Percentiles rank a stretch among this genome's conserved stretches.
phyloP scores from a whole-genome alignment of 371 early-diverging fungal genomes.

The Zopfochytrium polystomum region DNA sequence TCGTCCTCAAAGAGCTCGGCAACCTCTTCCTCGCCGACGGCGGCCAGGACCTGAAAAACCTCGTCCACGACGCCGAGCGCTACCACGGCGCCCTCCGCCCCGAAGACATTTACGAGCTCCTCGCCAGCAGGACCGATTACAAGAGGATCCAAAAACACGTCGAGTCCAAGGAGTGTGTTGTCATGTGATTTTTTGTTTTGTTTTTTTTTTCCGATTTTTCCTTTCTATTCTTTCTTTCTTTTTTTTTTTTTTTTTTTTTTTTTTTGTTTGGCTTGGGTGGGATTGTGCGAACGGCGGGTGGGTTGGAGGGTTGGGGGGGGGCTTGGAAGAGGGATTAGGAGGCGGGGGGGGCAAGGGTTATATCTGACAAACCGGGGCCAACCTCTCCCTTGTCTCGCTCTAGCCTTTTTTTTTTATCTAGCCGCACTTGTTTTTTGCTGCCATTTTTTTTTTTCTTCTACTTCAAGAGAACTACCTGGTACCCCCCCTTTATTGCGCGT shows the following conservation, averaged over 20 bases:
- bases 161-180: constrained; percentile 65
- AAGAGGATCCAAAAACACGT: constrained; percentile 77
- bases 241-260: not conserved
- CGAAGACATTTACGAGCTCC: constrained; percentile 91
- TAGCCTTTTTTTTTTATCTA: too few relatives aligned
- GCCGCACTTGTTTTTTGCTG: too few relatives aligned
- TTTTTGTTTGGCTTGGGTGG: too few relatives aligned
- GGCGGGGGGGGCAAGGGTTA: too few relatives aligned
- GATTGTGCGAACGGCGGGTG: too few relatives aligned
- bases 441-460: too few relatives aligned
- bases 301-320: too few relatives aligned
- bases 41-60: constrained; percentile 71
- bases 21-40: constrained; percentile 86
- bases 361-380: too few relatives aligned
- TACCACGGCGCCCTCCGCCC: constrained; percentile 80
- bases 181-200: constrained; percentile 8
- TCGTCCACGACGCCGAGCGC: constrained; percentile 80
- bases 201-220: not conserved
- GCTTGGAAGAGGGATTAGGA: too few relatives aligned
- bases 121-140: constrained; percentile 84
- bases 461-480: too few relatives aligned
- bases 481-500: too few relatives aligned
- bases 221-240: not conserved
- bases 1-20: constrained; percentile 86
- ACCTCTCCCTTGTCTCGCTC: too few relatives aligned